Evolutionary conservation across 177 flowering plant genomes (phyloP).

Genomic region (Telopea speciosissima): DNA sequence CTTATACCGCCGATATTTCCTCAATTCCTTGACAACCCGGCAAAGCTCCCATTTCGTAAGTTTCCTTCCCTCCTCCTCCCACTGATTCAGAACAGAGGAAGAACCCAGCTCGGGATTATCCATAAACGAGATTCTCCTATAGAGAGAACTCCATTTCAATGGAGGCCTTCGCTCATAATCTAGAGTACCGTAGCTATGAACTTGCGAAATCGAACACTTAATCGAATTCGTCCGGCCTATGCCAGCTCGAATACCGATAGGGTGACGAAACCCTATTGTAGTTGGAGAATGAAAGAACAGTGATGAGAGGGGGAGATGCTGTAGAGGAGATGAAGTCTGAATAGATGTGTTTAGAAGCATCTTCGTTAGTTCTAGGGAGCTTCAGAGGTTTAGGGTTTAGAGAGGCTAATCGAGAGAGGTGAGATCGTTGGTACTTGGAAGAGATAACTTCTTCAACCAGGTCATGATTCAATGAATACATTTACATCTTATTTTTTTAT

Average conservation of each 20-base stretch:
- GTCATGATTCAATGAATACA: too few relatives aligned
- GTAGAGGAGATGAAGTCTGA: slow-evolving; percentile 22
- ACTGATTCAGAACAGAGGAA: slow-evolving; percentile 44
- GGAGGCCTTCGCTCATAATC: slow-evolving; percentile 57
- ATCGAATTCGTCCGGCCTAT: slow-evolving; percentile 4
- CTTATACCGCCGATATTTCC: slow-evolving; percentile 52
- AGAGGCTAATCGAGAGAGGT: too few relatives aligned
- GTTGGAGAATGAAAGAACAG: slow-evolving; percentile 18
- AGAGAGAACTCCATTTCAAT: slow-evolving; percentile 53
- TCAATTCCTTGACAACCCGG: slow-evolving; percentile 64
- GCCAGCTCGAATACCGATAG: not conserved
- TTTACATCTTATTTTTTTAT: too few relatives aligned
- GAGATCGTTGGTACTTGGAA: too few relatives aligned
- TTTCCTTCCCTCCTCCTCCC: slow-evolving; percentile 51
- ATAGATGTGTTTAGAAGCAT: slow-evolving; percentile 40
- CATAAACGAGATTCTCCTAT: slow-evolving; percentile 51
- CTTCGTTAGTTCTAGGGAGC: not conserved
- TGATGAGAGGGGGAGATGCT: slow-evolving; percentile 21
- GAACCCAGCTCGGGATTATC: slow-evolving; percentile 50
- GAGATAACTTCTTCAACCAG: too few relatives aligned
- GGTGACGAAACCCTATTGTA: slow-evolving; percentile 5
- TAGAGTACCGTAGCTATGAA: slow-evolving; percentile 52
- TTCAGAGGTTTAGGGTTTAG: too few relatives aligned
- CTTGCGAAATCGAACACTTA: slow-evolving; percentile 43
- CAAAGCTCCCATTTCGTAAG: slow-evolving; percentile 71